Conservation (phyloP, 176 grass and related monocot genomes). For the Stipa capillata region DNA sequence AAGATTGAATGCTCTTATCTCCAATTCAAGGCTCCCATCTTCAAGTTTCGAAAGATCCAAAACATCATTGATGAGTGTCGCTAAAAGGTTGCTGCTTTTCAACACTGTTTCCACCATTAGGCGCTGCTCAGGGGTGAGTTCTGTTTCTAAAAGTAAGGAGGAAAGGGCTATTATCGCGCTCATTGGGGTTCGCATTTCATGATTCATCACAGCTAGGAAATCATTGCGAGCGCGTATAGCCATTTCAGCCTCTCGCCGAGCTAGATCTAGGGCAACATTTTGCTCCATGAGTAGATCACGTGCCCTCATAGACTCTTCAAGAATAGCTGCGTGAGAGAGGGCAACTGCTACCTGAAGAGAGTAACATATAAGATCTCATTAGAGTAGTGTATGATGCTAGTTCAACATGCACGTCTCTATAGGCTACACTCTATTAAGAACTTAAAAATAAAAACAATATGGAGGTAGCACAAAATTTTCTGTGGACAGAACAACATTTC, state of each 20-base stretch:
- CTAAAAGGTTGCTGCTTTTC: background rate
- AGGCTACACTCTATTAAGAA: background rate
- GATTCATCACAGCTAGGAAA: conserved; percentile 11
- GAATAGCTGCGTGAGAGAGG: background rate
- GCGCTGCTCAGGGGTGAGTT: conserved; percentile 3
- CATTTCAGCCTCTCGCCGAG: background rate
- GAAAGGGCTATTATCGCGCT: background rate
- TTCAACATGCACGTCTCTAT: background rate
- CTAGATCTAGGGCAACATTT: background rate
- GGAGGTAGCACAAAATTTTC: background rate
- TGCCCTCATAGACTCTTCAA: background rate
- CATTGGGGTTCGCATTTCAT: background rate
- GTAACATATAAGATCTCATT: background rate
- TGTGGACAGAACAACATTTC: background rate
- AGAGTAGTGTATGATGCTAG: background rate
- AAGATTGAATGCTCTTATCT: background rate
- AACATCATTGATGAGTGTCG: conserved; percentile 1
- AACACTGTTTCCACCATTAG: background rate
- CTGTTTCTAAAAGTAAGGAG: background rate
- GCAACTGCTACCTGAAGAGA: background rate
- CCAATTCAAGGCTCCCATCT: background rate
- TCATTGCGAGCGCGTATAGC: conserved; percentile 3
- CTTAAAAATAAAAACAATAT: background rate
- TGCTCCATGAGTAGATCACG: conserved; percentile 6
- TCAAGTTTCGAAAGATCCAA: background rate